Percentiles rank a stretch among this genome's conserved stretches.
These are phyloP conservation scores for Hibiscus mutabilis DNA, from an alignment of 345 rosid genomes.

Conservation along the genomic window DNA sequence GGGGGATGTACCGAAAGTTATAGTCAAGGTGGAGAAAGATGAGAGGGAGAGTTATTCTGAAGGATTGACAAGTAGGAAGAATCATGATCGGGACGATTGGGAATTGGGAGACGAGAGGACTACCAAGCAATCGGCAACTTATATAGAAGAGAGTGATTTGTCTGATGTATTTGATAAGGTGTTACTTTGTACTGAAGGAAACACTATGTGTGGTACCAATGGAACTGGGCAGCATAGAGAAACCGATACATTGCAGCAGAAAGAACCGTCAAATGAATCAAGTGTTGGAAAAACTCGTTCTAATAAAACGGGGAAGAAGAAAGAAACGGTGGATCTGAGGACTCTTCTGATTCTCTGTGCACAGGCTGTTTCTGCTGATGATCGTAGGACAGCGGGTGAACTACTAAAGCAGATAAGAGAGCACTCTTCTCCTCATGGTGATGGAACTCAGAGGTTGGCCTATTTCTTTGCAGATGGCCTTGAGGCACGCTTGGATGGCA, in stretches of 20 bases:
- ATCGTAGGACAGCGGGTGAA: conserved; percentile 60
- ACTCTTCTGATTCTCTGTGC: conserved; percentile 68
- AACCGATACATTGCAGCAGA: conserved; percentile 17
- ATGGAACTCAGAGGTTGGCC: conserved; percentile 75
- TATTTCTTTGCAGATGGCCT: conserved; percentile 79
- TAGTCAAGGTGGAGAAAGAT: conserved; percentile 25
- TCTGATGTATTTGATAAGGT: conserved; percentile 73
- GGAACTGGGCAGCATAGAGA: conserved; percentile 3
- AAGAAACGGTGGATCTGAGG: conserved; percentile 61
- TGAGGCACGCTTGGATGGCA: conserved; percentile 60
- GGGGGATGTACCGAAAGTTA: conserved; percentile 13
- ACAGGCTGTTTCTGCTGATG: conserved; percentile 58
- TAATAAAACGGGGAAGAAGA: conserved; percentile 34
- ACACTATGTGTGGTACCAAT: conserved; percentile 2
- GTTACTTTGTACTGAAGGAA: conserved; percentile 29
- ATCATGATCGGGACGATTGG: conserved; percentile 41
- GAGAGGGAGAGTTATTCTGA: conserved; percentile 15
- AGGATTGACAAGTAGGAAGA: conserved; percentile 41
- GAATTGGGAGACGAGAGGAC: conserved; percentile 49
- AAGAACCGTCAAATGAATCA: conserved; percentile 23
- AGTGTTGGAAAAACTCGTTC: conserved; percentile 33
- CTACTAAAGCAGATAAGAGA: conserved; percentile 68
- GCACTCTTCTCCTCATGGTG: conserved; percentile 58
- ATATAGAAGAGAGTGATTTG: conserved; percentile 42
- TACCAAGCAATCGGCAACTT: conserved; percentile 49